These are phyloP conservation scores for Xylariales sp. DNA, from an alignment of 2,329 filamentous ascomycete genomes.

Conservation along the genomic window DNA sequence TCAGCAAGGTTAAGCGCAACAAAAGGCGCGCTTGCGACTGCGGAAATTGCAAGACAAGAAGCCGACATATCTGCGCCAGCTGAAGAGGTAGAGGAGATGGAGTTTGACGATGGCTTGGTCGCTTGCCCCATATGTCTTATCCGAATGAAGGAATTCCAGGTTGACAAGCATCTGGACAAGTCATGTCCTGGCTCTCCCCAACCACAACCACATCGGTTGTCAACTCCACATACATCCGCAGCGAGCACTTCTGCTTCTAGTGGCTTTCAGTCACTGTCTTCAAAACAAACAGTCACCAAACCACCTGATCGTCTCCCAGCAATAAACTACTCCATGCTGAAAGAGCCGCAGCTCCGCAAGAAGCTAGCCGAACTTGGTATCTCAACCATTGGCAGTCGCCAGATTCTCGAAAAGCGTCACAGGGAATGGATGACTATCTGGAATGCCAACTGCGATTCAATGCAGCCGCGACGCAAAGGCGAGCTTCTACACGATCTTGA, in stretches of 20 bases:
- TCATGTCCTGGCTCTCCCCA: slow-evolving; percentile 39
- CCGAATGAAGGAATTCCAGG: slow-evolving; percentile 73
- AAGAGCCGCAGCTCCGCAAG: slow-evolving; percentile 70
- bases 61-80: slow-evolving; percentile 29
- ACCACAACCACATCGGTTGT: slow-evolving; percentile 18
- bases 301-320: slow-evolving; percentile 65
- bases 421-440: slow-evolving; percentile 93
- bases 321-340: slow-evolving; percentile 84
- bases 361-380: slow-evolving; percentile 81
- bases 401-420: slow-evolving; percentile 73
- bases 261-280: slow-evolving; percentile 6
- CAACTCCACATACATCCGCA: too few relatives aligned
- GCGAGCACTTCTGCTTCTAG: neutral
- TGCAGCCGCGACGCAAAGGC: slow-evolving; percentile 61
- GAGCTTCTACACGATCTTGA: slow-evolving; percentile 78
- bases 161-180: slow-evolving; percentile 77
- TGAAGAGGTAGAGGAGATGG: slow-evolving; percentile 11
- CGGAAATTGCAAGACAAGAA: slow-evolving; percentile 26
- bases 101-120: slow-evolving; percentile 67
- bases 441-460: slow-evolving; percentile 95
- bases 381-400: slow-evolving; percentile 62
- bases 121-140: slow-evolving; percentile 77
- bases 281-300: slow-evolving; percentile 25
- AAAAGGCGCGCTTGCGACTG: slow-evolving; percentile 30
- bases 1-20: slow-evolving; percentile 44